phyloP scores from a whole-genome alignment of 495 filamentous ascomycete species.

The Podospora pseudoanserina region DNA sequence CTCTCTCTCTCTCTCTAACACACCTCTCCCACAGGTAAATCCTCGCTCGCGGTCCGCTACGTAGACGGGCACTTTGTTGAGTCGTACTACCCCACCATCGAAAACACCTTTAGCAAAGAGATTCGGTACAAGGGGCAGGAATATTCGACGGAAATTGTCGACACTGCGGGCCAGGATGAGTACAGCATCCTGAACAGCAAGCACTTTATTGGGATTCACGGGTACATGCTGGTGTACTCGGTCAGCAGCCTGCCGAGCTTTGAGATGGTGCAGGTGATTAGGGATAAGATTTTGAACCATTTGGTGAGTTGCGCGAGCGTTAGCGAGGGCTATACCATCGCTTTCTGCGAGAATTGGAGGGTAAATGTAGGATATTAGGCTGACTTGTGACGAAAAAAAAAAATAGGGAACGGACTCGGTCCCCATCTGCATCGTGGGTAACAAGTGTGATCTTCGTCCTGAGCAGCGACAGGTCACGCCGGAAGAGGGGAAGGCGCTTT shows the following conservation, averaged over 20 bases:
- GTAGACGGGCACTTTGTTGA: constrained; percentile 98
- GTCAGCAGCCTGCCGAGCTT: constrained; percentile 90
- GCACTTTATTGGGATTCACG: constrained; percentile 99
- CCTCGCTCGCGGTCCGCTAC: constrained; percentile 94
- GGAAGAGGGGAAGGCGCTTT: constrained; percentile 76
- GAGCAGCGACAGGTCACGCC: constrained; percentile 88
- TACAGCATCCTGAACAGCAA: constrained; percentile 97
- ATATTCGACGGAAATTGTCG: constrained; percentile 94
- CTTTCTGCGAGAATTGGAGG: no score
- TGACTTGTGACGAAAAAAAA: neutral
- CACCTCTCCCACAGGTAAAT: constrained; percentile 72
- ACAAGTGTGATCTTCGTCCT: constrained; percentile 90
- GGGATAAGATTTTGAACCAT: constrained; percentile 97
- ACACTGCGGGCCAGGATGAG: constrained; percentile 98
- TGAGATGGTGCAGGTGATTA: constrained; percentile 91
- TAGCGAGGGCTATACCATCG: neutral
- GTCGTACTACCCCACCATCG: constrained; percentile 98
- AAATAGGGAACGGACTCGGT: constrained; percentile 83
- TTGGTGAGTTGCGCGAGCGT: constrained; percentile 56
- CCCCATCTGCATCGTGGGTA: constrained; percentile 90
- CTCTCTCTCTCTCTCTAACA: neutral
- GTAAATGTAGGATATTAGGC: no score
- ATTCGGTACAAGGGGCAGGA: constrained; percentile 91
- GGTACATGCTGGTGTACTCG: constrained; percentile 97
- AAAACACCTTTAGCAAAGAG: constrained; percentile 95